Evolutionary conservation across 225 moss, liverwort and hornwort genomes (phyloP).

Genomic region (Antitrichia curtipendula): DNA sequence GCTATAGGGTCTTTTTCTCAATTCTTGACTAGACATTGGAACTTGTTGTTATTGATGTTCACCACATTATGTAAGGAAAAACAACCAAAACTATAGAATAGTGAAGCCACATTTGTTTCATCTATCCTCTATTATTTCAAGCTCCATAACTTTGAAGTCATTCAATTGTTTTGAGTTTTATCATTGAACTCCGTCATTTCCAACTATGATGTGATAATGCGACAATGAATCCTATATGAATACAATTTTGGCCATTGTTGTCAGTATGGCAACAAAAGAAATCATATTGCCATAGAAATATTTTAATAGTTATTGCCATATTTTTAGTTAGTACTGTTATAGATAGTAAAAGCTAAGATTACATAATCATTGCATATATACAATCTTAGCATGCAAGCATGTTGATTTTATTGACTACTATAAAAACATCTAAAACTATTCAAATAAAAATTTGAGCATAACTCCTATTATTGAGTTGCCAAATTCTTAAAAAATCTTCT

Average conservation of each 20-base stretch:
- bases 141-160: neutral
- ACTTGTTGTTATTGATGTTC: neutral
- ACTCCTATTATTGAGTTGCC: neutral
- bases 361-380: neutral
- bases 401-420: neutral
- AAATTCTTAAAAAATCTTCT: neutral
- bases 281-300: neutral
- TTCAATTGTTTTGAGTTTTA: neutral
- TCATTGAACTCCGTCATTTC: neutral
- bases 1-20: no score
- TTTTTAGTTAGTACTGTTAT: neutral
- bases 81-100: neutral
- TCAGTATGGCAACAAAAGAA: neutral
- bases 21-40: rapidly evolving
- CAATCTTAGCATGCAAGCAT: neutral
- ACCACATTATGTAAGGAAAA: neutral
- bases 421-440: neutral
- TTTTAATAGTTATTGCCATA: neutral
- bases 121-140: neutral
- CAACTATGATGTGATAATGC: no score
- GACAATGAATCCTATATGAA: no score
- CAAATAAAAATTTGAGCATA: neutral
- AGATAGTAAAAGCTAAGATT: neutral
- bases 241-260: neutral
- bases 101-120: neutral